Evolutionary conservation across 495 filamentous ascomycete species (phyloP), one percentile per base, ranked within the genome.

Genomic region (Xylaria curta): DNA sequence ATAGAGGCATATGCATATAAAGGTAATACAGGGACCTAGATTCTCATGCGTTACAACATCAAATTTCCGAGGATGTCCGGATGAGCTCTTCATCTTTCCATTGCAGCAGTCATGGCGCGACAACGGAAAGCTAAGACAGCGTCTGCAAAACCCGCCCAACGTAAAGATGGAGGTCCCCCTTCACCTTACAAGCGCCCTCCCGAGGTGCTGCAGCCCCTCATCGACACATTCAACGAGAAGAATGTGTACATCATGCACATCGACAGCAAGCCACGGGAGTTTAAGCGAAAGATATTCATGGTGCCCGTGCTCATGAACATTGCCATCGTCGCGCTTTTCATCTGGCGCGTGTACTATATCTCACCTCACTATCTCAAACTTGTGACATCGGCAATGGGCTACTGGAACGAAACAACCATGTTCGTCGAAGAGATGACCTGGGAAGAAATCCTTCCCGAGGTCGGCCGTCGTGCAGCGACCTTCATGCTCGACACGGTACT

Each of bases 181-280:
- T 78, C 84, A 46, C 93, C 93, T 7, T 95, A 94, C 84, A 83
- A 82, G 58, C 81, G 81, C 71, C 88, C 89, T 0, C 88, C 92
- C 4, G 66, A 85, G 28, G 76, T 81, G 26, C 86, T 95, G 49
- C 66, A 84, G 17, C 87, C 90, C 24, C 88, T 95, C 80, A 83
- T 90, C 76, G 72, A 84, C 47, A 87, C 83, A 26, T 87, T 95
- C 72, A 84, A 88, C 73, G 81, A 83, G 33, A 75, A 85, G 28
- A 87, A 92, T 78, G 84, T 95, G 78, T 96, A 97, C 86, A 88
- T 97, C 73, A 84, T 89, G 33, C 92, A 94, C 83, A 83, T 95
- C 82, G 94, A 97, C 84, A 82, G 75, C 47, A 88, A 90, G 53
- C 87, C 87, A 0, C 74, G 73, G 31, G 82, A 84, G 38, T 87